Evolutionary conservation across 2,329 filamentous ascomycete genomes (phyloP).

Genomic region (Xylaria digitata): DNA sequence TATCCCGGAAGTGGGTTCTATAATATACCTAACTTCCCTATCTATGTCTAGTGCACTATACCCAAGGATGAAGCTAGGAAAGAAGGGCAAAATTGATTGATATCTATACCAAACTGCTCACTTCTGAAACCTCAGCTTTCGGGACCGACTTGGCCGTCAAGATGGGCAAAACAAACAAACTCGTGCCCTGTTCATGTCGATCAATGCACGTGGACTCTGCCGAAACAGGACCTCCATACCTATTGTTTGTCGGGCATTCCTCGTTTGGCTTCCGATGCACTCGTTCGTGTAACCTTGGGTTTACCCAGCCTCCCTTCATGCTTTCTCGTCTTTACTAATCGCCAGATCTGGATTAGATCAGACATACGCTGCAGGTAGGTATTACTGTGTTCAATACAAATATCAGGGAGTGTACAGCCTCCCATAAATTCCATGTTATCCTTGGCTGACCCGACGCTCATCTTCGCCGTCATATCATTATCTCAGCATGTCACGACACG

Average conservation of each 20-base stretch:
- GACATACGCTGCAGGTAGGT: background rate
- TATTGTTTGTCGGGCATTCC: slow-evolving; percentile 30
- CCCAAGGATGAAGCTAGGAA: background rate
- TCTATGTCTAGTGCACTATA: background rate
- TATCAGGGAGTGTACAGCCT: slow-evolving; percentile 10
- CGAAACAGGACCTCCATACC: slow-evolving; percentile 18
- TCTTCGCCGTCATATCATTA: background rate
- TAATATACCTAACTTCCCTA: no score
- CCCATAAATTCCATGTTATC: background rate
- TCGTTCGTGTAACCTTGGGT: slow-evolving; percentile 19
- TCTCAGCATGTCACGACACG: background rate
- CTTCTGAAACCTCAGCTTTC: background rate
- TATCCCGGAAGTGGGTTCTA: no score
- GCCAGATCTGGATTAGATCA: slow-evolving; percentile 4
- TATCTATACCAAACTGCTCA: no score
- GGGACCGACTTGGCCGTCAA: slow-evolving; percentile 8
- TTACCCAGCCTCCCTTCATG: slow-evolving; percentile 1
- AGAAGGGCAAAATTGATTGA: background rate
- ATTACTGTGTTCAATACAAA: background rate
- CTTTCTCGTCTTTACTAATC: slow-evolving; percentile 17
- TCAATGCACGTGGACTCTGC: slow-evolving; percentile 27
- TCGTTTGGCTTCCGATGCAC: slow-evolving; percentile 35
- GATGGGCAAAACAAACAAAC: background rate
- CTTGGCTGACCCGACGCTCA: background rate
- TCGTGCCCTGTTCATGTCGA: slow-evolving; percentile 20